Evolutionary conservation across 352 stramenopile genomes (phyloP), one percentile per base, ranked within the genome.

Genomic region (Pythium diclinum): DNA sequence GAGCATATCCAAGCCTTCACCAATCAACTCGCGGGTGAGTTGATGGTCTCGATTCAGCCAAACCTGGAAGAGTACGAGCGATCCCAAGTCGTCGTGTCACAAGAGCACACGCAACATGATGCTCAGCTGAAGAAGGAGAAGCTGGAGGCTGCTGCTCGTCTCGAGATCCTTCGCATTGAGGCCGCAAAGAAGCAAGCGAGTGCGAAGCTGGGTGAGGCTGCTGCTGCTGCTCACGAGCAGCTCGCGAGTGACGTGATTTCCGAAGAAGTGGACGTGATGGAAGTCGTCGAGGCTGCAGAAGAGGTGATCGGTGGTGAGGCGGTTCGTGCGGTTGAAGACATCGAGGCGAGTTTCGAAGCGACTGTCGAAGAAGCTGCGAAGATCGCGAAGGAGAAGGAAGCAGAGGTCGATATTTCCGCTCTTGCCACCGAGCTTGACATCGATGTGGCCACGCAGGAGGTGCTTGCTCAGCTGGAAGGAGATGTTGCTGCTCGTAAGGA

Each of bases 1-100:
- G 63, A 77, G 11, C 69, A 79, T 11, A 75, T 88, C 23, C 63
- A 85, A 44, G 42, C 63, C 25, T 81, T 72, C 34, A 70, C 70
- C 0, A 66, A 76, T 30, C 28, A 74, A 30, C 42, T 90, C 6
- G 30, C 61, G 6, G 14, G 89, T 47, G 30, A 76, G 28, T 73
- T 80, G 46, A 69, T 73, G 58, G 23, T 54, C 34, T 73, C 73
- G 8, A 71, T 85, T 23, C 63, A 84, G 9, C 52, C 71, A 13
- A 69, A 77, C 32, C 65, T 84, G 28, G 40, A 72, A 16, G 64
- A 81, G 21, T 81, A 78, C 32, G 61, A 79, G n/a, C 67, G 33
- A 6, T 32, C 42, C 0, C 40, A 68, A 47, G 61, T n/a, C 16
- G 33, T 54, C 2, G 8, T 46, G 1, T 46, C 23, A 11, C 19